Percentiles rank a stretch among this genome's conserved stretches.
These are phyloP conservation scores for Auriculariales sp. DNA, from an alignment of 768 basidiomycete genomes.

Conservation along the genomic window DNA sequence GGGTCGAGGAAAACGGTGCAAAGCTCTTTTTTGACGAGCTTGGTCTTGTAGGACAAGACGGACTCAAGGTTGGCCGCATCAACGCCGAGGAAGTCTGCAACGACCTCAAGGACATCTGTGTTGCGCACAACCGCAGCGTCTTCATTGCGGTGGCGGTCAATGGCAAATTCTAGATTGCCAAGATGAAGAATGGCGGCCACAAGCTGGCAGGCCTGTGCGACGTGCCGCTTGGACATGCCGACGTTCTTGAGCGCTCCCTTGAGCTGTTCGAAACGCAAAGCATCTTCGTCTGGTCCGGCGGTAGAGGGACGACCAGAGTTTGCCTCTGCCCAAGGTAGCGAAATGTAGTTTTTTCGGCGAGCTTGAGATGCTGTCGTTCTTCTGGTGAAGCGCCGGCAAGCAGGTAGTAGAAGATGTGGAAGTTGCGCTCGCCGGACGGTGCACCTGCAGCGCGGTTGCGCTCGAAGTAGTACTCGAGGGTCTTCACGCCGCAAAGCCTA, in stretches of 20 bases:
- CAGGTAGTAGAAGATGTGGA: conserved; percentile 96
- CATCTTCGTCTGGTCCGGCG: conserved; percentile 47
- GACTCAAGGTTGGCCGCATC: conserved; percentile 55
- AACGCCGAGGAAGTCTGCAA: conserved; percentile 86
- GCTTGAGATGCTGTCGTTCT: conserved; percentile 76
- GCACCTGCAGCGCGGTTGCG: conserved; percentile 76
- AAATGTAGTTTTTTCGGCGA: conserved; percentile 68
- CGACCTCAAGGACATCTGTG: conserved; percentile 62
- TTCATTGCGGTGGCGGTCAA: conserved; percentile 71
- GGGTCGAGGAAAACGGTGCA: conserved; percentile 93
- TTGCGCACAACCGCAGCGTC: conserved; percentile 91
- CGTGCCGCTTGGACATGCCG: conserved; percentile 86
- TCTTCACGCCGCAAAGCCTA: conserved; percentile 78
- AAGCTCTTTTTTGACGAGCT: conserved; percentile 88
- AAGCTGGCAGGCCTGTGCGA: conserved; percentile 91
- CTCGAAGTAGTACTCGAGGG: conserved; percentile 93
- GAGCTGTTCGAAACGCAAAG: conserved; percentile 80
- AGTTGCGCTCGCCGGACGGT: conserved; percentile 87
- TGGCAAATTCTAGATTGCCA: conserved; percentile 85
- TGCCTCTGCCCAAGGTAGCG: conserved; percentile 69
- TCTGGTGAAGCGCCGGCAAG: conserved; percentile 81
- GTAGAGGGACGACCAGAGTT: conserved; percentile 24
- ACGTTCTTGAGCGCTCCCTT: conserved; percentile 88
- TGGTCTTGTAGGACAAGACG: conserved; percentile 80
- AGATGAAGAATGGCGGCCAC: conserved; percentile 92